phyloP scores from a whole-genome alignment of 306 rosid genomes.

The Rubus parviflorus region DNA sequence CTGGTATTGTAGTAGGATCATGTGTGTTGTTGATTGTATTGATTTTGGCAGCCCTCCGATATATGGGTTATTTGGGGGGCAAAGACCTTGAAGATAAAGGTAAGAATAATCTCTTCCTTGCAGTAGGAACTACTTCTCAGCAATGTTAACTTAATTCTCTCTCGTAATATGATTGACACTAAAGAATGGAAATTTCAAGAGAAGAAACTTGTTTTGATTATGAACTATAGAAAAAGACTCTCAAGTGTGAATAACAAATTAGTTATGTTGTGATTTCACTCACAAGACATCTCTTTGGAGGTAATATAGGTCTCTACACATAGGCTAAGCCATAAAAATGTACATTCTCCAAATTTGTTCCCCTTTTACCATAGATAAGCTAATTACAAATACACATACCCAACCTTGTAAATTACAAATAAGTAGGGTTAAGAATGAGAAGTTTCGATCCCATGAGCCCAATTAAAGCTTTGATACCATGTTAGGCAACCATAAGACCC shows the following conservation, averaged over 20 bases:
- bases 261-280: background rate
- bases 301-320: background rate
- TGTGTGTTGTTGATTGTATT: conserved; percentile 35
- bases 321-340: background rate
- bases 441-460: background rate
- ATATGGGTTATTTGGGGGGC: conserved; percentile 46
- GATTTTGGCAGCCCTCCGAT: conserved; percentile 42
- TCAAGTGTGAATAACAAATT: too few relatives aligned
- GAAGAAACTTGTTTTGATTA: background rate
- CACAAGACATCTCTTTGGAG: background rate
- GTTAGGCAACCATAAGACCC: background rate
- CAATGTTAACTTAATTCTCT: background rate
- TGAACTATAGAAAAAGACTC: background rate
- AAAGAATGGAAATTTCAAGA: background rate
- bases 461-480: background rate
- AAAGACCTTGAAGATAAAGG: conserved; percentile 56
- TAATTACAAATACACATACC: background rate
- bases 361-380: too few relatives aligned
- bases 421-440: background rate
- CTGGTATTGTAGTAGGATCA: conserved; percentile 60
- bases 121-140: background rate
- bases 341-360: background rate
- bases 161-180: background rate
- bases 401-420: background rate
- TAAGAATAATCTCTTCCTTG: conserved; percentile 19